Conservation (phyloP, 2,329 filamentous ascomycete species). For the Penicillium verrucosum region DNA sequence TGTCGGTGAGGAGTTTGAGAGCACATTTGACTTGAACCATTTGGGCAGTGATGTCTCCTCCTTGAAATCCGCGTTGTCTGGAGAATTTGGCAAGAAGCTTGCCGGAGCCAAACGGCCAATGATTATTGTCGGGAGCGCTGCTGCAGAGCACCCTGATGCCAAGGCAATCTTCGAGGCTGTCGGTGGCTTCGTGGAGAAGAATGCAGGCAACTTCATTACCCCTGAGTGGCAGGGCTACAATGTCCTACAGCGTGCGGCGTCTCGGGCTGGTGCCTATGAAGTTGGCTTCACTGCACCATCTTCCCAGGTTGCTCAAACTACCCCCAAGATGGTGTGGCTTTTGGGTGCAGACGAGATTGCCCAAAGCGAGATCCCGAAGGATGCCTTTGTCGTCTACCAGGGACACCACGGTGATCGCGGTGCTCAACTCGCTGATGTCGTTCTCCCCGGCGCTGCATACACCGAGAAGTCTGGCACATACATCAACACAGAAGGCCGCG, state of each 20-base stretch:
- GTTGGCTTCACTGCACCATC: slow-evolving; percentile 91
- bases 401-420: slow-evolving; percentile 95
- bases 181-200: slow-evolving; percentile 88
- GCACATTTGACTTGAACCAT: slow-evolving; percentile 93
- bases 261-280: slow-evolving; percentile 89
- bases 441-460: slow-evolving; percentile 92
- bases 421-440: slow-evolving; percentile 86
- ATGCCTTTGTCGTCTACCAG: slow-evolving; percentile 96
- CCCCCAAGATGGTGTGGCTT: slow-evolving; percentile 94
- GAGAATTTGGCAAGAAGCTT: slow-evolving; percentile 90
- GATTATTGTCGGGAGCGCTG: slow-evolving; percentile 92
- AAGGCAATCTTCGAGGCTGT: slow-evolving; percentile 92
- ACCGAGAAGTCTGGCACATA: slow-evolving; percentile 96
- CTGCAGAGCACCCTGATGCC: slow-evolving; percentile 84
- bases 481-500: slow-evolving; percentile 95
- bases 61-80: slow-evolving; percentile 79
- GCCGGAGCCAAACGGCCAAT: slow-evolving; percentile 84
- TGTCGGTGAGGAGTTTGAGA: slow-evolving; percentile 85
- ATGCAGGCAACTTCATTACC: slow-evolving; percentile 81
- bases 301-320: slow-evolving; percentile 73
- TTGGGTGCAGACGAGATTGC: slow-evolving; percentile 90
- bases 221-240: slow-evolving; percentile 97
- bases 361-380: slow-evolving; percentile 83
- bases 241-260: slow-evolving; percentile 88
- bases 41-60: slow-evolving; percentile 75